Base-by-base conservation (phyloP, 106 monocot species). In the Iris macrosiphon region DNA sequence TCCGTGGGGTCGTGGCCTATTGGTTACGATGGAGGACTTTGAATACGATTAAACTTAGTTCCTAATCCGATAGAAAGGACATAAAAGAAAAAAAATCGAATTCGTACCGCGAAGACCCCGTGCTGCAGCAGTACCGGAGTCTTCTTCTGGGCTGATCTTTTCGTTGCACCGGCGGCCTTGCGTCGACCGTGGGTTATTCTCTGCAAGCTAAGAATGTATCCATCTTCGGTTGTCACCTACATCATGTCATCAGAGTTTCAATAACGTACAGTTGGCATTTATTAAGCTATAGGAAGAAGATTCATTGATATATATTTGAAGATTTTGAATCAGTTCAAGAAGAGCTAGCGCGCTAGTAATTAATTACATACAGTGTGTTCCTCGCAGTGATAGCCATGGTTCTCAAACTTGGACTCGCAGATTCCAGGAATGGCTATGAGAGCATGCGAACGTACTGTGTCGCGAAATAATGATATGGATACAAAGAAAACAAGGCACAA, bases 171-270 rank as follows among this genome's bases (percentile, higher is more conserved):
- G 4, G 53, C 12, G 20, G 8, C 9, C 10, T 6, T 20, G 32
- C 18, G 5, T 0, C 44, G 63, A 3, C 82, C 73, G 8, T 47
- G 24, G 0, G 72, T 77, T 41, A 83, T 77, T 48, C 82, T 69
- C 41, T 83, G 77, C 7, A 83, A 3, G 52, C 73, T 68, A 1
- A 84, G 66, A 13, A 84, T 75, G 32, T 84, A 79, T 1, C 84
- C 79, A 71, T 84, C 78, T 51, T 57, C 14, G 5, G 84, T 84
- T 31, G 75, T 84, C 11, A 79, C 79, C 84, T 84, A 42, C 28
- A 68, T 26, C 1, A 57, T 15, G 6, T 27, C 1, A 45, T 62
- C 4, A 5, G 13, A 20, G 13, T 22, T 4, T 53, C 23, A 53
- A 10, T 7, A 29, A 53, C 6, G 16, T n/a, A n/a, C n/a, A 53